Conservation (phyloP, 1,139 yeast genomes). For the Yamadazyma kanchanaburiensis region DNA sequence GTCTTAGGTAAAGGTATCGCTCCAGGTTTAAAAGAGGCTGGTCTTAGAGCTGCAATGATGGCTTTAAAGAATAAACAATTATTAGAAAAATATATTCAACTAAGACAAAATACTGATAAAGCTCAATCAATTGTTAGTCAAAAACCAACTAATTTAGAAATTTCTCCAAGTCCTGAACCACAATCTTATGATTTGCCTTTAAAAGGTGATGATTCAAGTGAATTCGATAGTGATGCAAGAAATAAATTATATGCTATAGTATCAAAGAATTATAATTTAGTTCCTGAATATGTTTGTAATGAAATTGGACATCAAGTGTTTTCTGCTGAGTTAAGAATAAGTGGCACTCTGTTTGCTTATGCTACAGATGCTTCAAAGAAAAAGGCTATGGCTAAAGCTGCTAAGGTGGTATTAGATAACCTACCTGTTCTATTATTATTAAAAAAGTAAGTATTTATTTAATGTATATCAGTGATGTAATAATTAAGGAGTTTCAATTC, state of each 20-base stretch:
- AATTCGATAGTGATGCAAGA: conserved; percentile 34
- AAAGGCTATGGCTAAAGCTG: conserved; percentile 46
- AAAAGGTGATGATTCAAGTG: conserved; percentile 18
- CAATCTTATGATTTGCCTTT: conserved; percentile 21
- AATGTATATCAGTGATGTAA: no score
- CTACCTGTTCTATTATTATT: no score
- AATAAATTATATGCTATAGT: conserved; percentile 43
- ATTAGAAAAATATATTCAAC: conserved; percentile 61
- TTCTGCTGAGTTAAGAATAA: conserved; percentile 35
- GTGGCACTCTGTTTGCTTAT: conserved; percentile 32
- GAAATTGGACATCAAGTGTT: conserved; percentile 26
- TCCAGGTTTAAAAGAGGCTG: conserved; percentile 61
- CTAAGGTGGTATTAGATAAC: conserved; percentile 38
- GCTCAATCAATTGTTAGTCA: conserved; percentile 24
- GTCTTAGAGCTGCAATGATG: conserved; percentile 66
- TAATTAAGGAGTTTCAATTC: no score
- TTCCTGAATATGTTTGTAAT: conserved; percentile 40
- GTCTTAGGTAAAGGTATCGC: conserved; percentile 61
- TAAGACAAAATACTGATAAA: conserved; percentile 62
- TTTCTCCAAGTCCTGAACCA: background rate
- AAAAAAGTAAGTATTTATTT: no score
- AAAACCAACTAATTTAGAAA: conserved; percentile 1
- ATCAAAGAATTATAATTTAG: conserved; percentile 33
- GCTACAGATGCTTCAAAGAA: conserved; percentile 44
- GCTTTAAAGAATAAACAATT: conserved; percentile 58